Evolutionary conservation across 2,329 filamentous ascomycete species (phyloP).

Genomic region (Botryosphaeria agaves): DNA sequence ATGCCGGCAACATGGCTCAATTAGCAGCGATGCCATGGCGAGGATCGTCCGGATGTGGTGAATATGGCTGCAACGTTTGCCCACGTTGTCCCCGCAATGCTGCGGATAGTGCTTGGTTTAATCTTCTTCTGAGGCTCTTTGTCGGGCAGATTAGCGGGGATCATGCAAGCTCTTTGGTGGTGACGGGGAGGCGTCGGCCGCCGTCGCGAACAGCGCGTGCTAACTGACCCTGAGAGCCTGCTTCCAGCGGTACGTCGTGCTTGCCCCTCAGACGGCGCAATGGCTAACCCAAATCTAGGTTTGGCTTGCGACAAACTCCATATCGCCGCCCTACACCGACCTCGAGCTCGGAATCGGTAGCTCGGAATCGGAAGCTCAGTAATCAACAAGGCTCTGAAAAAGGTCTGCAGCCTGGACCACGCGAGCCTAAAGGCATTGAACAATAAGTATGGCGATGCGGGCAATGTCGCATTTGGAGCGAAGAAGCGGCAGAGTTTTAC

Average conservation of each 20-base stretch:
- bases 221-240: conserved; percentile 70
- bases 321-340: conserved; percentile 83
- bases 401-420: conserved; percentile 72
- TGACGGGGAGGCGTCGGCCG: too few species aligned
- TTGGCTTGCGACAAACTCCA: conserved; percentile 90
- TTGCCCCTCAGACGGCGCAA: too few species aligned
- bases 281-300: too few species aligned
- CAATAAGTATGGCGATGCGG: conserved; percentile 81
- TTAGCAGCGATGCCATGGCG: too few species aligned
- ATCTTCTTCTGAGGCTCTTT: too few species aligned
- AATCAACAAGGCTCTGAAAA: conserved; percentile 83
- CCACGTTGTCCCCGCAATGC: too few species aligned
- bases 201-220: too few species aligned
- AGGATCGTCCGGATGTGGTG: too few species aligned
- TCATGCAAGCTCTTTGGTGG: too few species aligned
- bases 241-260: conserved; percentile 60
- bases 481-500: conserved; percentile 92
- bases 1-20: background rate
- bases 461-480: conserved; percentile 91
- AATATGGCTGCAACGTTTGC: too few species aligned
- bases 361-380: conserved; percentile 81
- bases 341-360: conserved; percentile 77
- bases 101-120: too few species aligned
- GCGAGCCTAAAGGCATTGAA: conserved; percentile 68
- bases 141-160: too few species aligned